Base-by-base conservation (phyloP, 2,329 filamentous ascomycete genomes). In the Alternaria sp. region DNA sequence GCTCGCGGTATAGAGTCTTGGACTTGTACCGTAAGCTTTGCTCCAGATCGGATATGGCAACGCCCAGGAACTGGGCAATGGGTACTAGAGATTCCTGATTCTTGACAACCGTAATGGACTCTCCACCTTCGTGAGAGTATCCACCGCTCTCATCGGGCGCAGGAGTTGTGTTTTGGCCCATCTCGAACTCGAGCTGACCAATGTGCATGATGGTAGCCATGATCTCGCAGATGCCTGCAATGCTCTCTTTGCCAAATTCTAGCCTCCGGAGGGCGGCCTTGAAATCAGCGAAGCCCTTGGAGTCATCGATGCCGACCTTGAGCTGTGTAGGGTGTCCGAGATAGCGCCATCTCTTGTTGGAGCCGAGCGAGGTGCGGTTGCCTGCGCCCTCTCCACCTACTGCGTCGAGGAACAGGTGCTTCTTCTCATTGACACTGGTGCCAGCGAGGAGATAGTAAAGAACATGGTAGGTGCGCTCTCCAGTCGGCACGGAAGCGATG, bases 151-250 rank as follows among this genome's bases (percentile, higher is more conserved):
- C 96, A 72, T 97, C 94, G 2, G 89, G 93, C 1, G 88, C 88
- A 0, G 88, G 90, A 3, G 90, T 90, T 1, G 96, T 98, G 69
- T 90, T 89, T 71, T 92, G 90, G 3, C 91, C 90, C 0, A 88
- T 93, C 77, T 91, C 89, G 70, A 99, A 99, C 73, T 99, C 96
- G 3, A 99, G 88, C 82, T 99, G 96, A 26, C 96, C 96, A 70
- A 99, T 94, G 79, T 99, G 96, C n/a, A 99, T 86, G 69, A 99
- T 97, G 71, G 89, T 90, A 30, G 96, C 96, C 57, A 99, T 85
- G 52, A 98, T 88, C 82, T 99, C 96, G 80, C 96, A 99, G 59
- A 99, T 94, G 78, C 97, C 95, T 43, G 96, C 96, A 76, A 99
- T 97, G 74, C 97, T 96, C 64, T 91, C 90, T 58, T 94, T 88